Percentiles rank a stretch among this genome's conserved stretches.
phyloP scores from a whole-genome alignment of 73 alveolate species.

The Effrenium voratum region DNA sequence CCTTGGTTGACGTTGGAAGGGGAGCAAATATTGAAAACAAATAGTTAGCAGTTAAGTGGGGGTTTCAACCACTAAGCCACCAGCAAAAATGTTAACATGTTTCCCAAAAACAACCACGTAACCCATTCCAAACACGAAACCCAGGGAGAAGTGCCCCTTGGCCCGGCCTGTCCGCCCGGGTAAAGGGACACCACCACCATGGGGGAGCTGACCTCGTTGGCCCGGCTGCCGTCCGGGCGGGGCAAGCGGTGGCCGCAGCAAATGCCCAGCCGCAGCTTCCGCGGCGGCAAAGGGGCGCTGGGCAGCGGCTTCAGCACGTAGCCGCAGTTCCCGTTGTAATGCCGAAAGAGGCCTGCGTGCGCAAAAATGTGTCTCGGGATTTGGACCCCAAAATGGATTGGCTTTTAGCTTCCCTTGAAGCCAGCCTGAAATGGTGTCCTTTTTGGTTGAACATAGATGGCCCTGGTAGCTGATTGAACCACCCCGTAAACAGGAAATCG shows the following conservation, averaged over 20 bases:
- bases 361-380: too few species aligned
- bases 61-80: background rate
- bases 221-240: background rate
- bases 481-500: too few species aligned
- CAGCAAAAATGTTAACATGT: too few species aligned
- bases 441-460: too few species aligned
- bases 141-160: background rate
- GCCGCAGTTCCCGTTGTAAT: conserved; percentile 63
- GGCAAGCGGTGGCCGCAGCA: conserved; percentile 89
- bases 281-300: too few species aligned
- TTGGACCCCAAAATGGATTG: too few species aligned
- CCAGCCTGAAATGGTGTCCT: too few species aligned
- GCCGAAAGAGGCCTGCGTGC: conserved; percentile 21
- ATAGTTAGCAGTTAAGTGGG: too few species aligned
- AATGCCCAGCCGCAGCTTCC: conserved; percentile 43
- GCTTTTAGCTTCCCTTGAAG: too few species aligned
- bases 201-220: conserved; percentile 78
- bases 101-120: too few species aligned
- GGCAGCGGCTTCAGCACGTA: conserved; percentile 39
- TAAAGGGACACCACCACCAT: conserved; percentile 42
- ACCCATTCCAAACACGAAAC: background rate
- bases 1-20: background rate
- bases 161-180: conserved; percentile 62
- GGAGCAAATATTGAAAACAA: too few species aligned
- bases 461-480: too few species aligned